Base-by-base conservation (phyloP, 169 alveolate species). In the Plasmodium fragile region DNA sequence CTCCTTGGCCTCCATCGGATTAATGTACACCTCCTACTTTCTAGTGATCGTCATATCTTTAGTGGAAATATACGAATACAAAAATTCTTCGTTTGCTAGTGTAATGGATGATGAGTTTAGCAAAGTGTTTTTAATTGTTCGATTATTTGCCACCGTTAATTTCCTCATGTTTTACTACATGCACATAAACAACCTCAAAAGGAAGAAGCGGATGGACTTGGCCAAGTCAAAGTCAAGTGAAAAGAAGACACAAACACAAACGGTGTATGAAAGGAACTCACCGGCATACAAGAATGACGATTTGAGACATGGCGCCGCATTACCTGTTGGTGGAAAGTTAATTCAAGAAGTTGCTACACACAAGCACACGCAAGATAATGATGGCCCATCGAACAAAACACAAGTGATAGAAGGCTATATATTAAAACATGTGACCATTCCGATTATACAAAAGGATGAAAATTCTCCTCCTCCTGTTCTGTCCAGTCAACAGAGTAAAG, bases 361-460 rank as follows among this genome's bases (percentile, higher is more conserved):
- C 11, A 6, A 13, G 4, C 85, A 36, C n/a, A 36, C 70, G 43
- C 32, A 49, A 36, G 30, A 34, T 22, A 28, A 41, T 16, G 69
- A 34, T 1, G 55, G 8, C 32, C 32, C 69, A 13, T 30, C 25
- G 53, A 28, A 34, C 11, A 81, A 82, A 16, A 36, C 81, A 36
- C 39, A 39, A 41, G 59, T 39, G 18, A 71, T 73, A 45, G 92
- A 59, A 25, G 92, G 92, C 0, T 65, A 71, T 71, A 81, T 36
- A 41, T 83, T 83, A 72, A 69, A 83, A 71, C 16, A n/a, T n/a
- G 28, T 83, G 43, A 16, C 83, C 7, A 83, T 71, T 71, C 92
- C 92, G 18, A 72, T 83, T 45, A 83, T 83, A n/a, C 69, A 71
- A 45, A 84, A 84, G 73, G 92, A 83, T 7, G 83, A 73, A 2